phyloP scores from a whole-genome alignment of 352 stramenopile species.

The Globisporangium acanthophoron region DNA sequence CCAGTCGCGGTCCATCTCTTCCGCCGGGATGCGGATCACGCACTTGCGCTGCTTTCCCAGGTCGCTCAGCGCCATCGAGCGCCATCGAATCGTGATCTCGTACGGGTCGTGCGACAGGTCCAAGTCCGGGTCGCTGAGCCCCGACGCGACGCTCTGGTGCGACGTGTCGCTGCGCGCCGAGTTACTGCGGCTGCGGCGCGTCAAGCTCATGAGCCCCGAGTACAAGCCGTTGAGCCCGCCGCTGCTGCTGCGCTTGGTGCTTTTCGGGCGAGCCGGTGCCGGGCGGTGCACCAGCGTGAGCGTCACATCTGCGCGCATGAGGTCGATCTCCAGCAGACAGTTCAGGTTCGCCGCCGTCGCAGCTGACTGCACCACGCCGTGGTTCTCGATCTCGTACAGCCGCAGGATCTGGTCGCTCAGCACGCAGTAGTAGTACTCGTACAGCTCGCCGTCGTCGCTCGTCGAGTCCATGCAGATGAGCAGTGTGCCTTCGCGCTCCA shows the following conservation, averaged over 20 bases:
- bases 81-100: conserved; percentile 14
- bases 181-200: conserved; percentile 9
- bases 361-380: conserved; percentile 3
- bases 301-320: conserved; percentile 27
- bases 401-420: conserved; percentile 28
- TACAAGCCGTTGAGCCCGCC: conserved; percentile 2
- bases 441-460: conserved; percentile 11
- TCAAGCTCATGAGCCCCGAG: conserved; percentile 7
- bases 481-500: conserved; percentile 24
- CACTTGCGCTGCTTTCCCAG: conserved; percentile 8
- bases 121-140: conserved; percentile 12
- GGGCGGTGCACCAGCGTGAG: conserved; percentile 23
- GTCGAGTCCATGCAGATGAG: conserved; percentile 15
- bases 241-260: not conserved
- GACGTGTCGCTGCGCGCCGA: conserved; percentile 7
- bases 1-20: conserved; percentile 51
- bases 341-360: not conserved
- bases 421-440: conserved; percentile 31
- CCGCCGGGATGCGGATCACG: conserved; percentile 41
- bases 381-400: conserved; percentile 21
- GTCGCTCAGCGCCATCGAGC: conserved; percentile 1
- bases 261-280: conserved; percentile 1
- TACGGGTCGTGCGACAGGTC: conserved; percentile 7
- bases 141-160: conserved; percentile 3
- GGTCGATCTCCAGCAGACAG: conserved; percentile 31